Conservation (phyloP, 2,329 filamentous ascomycete species). For the Epichloe bromicola region DNA sequence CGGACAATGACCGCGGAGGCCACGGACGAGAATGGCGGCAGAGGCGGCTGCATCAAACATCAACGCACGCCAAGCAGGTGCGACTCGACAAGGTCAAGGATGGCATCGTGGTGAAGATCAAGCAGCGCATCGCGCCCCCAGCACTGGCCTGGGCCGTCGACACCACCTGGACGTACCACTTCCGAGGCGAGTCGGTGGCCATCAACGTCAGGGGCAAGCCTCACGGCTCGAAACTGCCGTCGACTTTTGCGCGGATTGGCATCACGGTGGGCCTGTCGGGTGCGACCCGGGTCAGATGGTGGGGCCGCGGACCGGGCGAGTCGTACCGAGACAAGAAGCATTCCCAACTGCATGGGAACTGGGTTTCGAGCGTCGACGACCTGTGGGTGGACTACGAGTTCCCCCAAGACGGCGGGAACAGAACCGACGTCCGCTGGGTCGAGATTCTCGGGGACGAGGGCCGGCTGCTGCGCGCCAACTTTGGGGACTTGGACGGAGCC, state of each 20-base stretch:
- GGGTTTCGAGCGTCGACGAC: constrained; percentile 31
- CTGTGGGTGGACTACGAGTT: constrained; percentile 52
- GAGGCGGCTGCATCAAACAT: constrained; percentile 31
- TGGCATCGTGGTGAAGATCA: constrained; percentile 28
- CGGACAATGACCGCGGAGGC: constrained; percentile 49
- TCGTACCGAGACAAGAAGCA: constrained; percentile 54
- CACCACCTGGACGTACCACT: constrained; percentile 39
- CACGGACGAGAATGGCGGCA: constrained; percentile 46
- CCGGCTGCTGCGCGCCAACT: constrained; percentile 29
- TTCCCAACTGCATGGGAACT: constrained; percentile 44
- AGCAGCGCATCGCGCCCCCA: constrained; percentile 46
- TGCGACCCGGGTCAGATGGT: constrained; percentile 41
- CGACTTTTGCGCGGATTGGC: constrained; percentile 50
- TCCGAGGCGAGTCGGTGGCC: constrained; percentile 33
- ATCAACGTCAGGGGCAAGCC: constrained; percentile 37
- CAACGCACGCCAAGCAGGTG: constrained; percentile 25
- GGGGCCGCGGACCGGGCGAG: constrained; percentile 53
- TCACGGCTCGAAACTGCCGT: constrained; percentile 34
- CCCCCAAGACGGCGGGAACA: constrained; percentile 54
- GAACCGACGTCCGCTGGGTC: constrained; percentile 50
- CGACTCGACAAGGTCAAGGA: constrained; percentile 19
- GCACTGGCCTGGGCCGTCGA: constrained; percentile 48
- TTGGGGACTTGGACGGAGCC: constrained; percentile 31
- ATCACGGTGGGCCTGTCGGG: constrained; percentile 33
- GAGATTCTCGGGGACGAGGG: constrained; percentile 25